phyloP scores from a whole-genome alignment of 148 eudicot species.

The Cornus controversa region DNA sequence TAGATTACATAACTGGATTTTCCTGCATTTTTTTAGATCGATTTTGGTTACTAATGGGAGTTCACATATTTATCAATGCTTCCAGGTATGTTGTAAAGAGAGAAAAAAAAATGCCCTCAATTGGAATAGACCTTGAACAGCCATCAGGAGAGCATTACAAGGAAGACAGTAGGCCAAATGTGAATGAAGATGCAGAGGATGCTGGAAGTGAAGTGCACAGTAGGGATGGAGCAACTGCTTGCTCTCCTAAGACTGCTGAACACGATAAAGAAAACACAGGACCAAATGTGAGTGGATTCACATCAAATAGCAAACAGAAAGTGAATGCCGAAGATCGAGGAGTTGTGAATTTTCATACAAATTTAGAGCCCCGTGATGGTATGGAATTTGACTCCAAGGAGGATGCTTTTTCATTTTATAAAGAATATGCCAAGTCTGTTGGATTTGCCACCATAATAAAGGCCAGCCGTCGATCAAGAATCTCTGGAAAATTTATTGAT shows the following conservation, averaged over 20 bases:
- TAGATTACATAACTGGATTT: no score
- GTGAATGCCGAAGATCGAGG: constrained; percentile 27
- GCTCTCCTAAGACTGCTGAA: neutral
- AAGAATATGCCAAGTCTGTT: constrained; percentile 31
- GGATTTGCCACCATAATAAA: constrained; percentile 72
- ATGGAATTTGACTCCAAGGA: constrained; percentile 78
- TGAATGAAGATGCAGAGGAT: neutral
- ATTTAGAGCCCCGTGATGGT: constrained; percentile 40
- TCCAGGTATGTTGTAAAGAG: neutral
- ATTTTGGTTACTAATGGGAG: neutral
- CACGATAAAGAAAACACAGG: constrained; percentile 4
- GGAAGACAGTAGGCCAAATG: constrained; percentile 7
- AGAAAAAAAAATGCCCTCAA: neutral
- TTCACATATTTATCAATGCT: neutral
- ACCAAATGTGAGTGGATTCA: constrained; percentile 3
- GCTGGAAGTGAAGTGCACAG: neutral
- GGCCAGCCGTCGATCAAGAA: constrained; percentile 71
- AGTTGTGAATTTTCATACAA: constrained; percentile 17
- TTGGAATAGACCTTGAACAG: constrained; percentile 18
- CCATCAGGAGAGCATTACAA: constrained; percentile 16
- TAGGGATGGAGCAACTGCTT: constrained; percentile 3
- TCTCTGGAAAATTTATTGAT: constrained; percentile 73
- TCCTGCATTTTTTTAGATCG: neutral
- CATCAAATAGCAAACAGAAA: constrained; percentile 3
- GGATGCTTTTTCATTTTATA: constrained; percentile 49